Conservation (phyloP, 176 grass and related monocot species). For the maize (Zea mays) region DNA sequence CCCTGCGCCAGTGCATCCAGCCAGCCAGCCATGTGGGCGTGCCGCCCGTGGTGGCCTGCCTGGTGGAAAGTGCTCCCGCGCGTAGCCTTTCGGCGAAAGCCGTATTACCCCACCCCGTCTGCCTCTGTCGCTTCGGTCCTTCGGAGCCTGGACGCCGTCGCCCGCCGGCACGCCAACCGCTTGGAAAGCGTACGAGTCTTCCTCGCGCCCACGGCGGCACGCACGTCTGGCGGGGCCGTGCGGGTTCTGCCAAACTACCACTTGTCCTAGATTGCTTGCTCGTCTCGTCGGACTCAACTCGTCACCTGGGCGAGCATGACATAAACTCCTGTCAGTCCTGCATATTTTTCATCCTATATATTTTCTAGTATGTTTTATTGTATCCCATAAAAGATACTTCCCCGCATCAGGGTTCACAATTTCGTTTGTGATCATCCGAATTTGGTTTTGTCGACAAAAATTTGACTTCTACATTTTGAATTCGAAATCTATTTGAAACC, state of each 20-base stretch:
- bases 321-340: no score
- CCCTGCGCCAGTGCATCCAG: background rate
- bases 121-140: background rate
- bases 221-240: conserved; percentile 7
- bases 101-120: background rate
- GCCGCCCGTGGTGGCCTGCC: background rate
- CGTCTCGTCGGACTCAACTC: no score
- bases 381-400: no score
- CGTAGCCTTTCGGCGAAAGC: conserved; percentile 45
- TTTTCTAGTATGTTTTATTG: no score
- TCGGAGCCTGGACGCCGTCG: background rate
- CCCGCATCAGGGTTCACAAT: no score
- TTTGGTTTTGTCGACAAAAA: no score
- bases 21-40: conserved; percentile 22
- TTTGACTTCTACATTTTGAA: no score
- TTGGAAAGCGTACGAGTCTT: background rate
- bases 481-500: no score
- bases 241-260: background rate
- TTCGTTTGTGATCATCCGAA: no score
- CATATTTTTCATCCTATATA: no score
- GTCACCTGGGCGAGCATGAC: no score
- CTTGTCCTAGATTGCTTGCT: no score
- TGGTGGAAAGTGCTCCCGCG: conserved; percentile 9
- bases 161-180: background rate
- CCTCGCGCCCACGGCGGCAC: background rate